Base-by-base conservation (phyloP, 331 rosid species). In the Acacia pycnantha region DNA sequence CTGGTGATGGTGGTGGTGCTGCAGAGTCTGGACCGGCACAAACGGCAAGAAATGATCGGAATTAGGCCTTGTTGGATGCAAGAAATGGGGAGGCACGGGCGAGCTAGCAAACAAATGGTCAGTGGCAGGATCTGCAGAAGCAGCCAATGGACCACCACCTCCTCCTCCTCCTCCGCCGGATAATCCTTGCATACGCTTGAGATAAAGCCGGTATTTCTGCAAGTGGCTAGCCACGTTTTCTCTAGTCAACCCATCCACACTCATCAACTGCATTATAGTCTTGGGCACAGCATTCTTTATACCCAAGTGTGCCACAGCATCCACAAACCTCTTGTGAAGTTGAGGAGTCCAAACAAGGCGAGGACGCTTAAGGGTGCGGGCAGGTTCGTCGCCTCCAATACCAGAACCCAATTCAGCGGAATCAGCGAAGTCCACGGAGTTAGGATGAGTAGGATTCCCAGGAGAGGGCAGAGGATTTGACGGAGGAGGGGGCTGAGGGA, bases 211-310 rank as follows among this genome's bases (percentile, higher is more conserved):
- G 84, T 95, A 95, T 85, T 95, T 95, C 78, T 95, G 99, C 80
- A 93, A 76, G 87, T 95, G 99, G 74, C 98, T 93, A 12, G 99
- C 99, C 1, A 95, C 99, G 87, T 95, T 95, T 78, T 95, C 99
- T 6, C 99, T 66, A 4, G 99, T 95, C 77, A 95, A 85, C 18
- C 99, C 99, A 29, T 95, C 99, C 7, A 95, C 99, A 72, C 99
- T 95, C 99, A 95, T 95, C 27, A 95, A 91, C 98, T 95, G 99
- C 99, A 95, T 95, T 92, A 95, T 95, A 48, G 99, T 95, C 89
- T 95, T 95, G 70, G 99, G 99, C 4, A 95, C 99, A 13, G 99
- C 99, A 86, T 93, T 95, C 84, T 95, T 93, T 26, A 93, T 93
- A 31, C 99, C 99, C 77, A 95, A 84, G 83, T 95, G 99, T 1